Evolutionary conservation across 2,329 filamentous ascomycete species (phyloP).

Genomic region (Sarocladiaceae sp.): DNA sequence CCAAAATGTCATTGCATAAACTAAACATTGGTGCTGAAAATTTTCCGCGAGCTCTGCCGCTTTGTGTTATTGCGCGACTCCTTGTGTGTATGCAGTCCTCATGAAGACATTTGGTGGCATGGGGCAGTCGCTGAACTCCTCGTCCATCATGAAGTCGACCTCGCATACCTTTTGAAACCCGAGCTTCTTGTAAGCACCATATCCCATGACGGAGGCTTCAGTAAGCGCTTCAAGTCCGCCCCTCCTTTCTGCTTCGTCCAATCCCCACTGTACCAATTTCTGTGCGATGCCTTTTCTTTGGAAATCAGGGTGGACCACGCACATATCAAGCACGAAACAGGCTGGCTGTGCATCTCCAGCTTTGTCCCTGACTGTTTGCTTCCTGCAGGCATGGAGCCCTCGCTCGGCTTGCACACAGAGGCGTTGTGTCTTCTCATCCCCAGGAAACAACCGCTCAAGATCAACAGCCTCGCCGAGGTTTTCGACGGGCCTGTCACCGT

Average conservation of each 20-base stretch:
- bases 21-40: too few relatives aligned
- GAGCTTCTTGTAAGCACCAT: conserved; percentile 39
- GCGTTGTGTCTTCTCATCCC: conserved; percentile 37
- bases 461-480: conserved; percentile 26
- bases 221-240: conserved; percentile 37
- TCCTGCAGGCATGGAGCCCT: conserved; percentile 39
- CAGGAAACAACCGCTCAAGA: conserved; percentile 35
- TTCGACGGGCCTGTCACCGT: conserved; percentile 35
- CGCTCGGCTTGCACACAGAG: conserved; percentile 40
- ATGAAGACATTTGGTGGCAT: conserved; percentile 44
- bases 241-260: conserved; percentile 35
- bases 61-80: too few relatives aligned
- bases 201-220: conserved; percentile 46
- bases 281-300: conserved; percentile 46
- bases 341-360: conserved; percentile 34
- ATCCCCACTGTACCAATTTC: conserved; percentile 42
- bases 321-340: conserved; percentile 45
- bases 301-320: conserved; percentile 47
- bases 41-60: too few relatives aligned
- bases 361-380: conserved; percentile 37
- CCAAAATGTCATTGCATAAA: too few relatives aligned
- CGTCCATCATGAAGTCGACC: conserved; percentile 38
- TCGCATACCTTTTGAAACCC: too few relatives aligned
- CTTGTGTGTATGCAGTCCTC: conserved; percentile 35
- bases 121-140: conserved; percentile 31